A percentile compares a stretch with the other conserved stretches of the same genome.
Evolutionary conservation across 2,329 filamentous ascomycete species (phyloP).

Genomic region (Scedosporium dehoogii): DNA sequence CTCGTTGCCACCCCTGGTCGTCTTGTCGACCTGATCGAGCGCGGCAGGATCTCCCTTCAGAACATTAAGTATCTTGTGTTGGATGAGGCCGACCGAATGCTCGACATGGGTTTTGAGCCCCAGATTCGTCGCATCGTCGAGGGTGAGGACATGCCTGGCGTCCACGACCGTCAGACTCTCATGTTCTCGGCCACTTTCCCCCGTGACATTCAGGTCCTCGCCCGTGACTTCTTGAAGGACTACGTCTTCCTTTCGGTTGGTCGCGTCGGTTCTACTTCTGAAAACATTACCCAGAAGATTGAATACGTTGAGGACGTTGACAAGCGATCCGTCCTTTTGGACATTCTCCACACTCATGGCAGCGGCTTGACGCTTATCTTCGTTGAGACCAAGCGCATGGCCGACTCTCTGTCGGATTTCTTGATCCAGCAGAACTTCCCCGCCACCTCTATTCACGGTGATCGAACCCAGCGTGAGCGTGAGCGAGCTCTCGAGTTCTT

Average conservation of each 20-base stretch:
- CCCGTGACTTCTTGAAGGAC: conserved; percentile 96
- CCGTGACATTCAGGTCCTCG: conserved; percentile 97
- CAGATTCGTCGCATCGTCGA: conserved; percentile 98
- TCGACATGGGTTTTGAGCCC: conserved; percentile 99
- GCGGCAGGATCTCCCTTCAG: conserved; percentile 90
- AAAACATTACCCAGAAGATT: conserved; percentile 99
- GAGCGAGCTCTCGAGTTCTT: conserved; percentile 97
- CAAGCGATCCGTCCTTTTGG: conserved; percentile 94
- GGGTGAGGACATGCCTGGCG: conserved; percentile 91
- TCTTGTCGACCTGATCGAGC: conserved; percentile 95
- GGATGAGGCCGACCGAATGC: conserved; percentile 98
- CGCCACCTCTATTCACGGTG: conserved; percentile 95
- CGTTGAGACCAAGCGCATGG: conserved; percentile 99
- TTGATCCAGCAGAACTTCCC: conserved; percentile 98
- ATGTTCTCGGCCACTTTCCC: conserved; percentile 99
- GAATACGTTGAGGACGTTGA: conserved; percentile 95
- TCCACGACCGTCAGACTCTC: conserved; percentile 83
- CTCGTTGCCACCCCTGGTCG: conserved; percentile 94
- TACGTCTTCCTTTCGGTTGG: conserved; percentile 98
- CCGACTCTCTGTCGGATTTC: conserved; percentile 94
- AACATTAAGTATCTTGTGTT: conserved; percentile 99
- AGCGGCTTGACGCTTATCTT: conserved; percentile 91
- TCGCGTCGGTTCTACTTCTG: conserved; percentile 97
- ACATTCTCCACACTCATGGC: conserved; percentile 92
- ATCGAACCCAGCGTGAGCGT: conserved; percentile 97